Conservation (phyloP, 2,329 filamentous ascomycete species). For the Fusarium transvaalense region DNA sequence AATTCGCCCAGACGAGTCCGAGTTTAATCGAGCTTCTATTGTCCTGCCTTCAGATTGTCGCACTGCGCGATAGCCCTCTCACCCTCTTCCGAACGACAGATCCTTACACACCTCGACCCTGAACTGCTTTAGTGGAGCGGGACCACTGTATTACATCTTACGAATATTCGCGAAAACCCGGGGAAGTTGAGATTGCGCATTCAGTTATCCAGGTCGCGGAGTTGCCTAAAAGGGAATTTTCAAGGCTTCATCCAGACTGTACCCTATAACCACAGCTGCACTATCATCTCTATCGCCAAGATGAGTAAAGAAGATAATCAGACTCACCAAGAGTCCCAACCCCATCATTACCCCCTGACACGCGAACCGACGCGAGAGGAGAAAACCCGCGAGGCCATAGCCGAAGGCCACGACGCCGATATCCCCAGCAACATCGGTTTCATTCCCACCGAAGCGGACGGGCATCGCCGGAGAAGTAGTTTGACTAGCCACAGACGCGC, state of each 20-base stretch:
- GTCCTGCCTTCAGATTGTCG: neutral
- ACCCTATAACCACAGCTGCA: neutral
- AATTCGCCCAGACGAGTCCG: neutral
- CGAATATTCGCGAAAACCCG: slow-evolving; percentile 20
- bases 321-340: slow-evolving; percentile 6
- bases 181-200: neutral
- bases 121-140: slow-evolving; percentile 5
- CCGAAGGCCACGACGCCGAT: slow-evolving; percentile 64
- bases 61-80: neutral
- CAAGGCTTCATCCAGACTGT: neutral
- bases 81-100: neutral
- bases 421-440: slow-evolving; percentile 62
- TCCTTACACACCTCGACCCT: neutral
- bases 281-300: neutral
- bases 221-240: slow-evolving; percentile 30
- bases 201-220: neutral
- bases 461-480: slow-evolving; percentile 55
- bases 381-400: slow-evolving; percentile 57
- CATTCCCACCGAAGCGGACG: slow-evolving; percentile 56
- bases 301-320: slow-evolving; percentile 29
- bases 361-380: slow-evolving; percentile 48
- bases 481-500: slow-evolving; percentile 47
- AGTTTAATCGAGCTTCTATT: neutral
- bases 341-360: slow-evolving; percentile 12
- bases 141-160: slow-evolving; percentile 15